These are phyloP conservation scores for Chlorella vulgaris DNA, from an alignment of 139 green algal genomes.

Conservation along the genomic window DNA sequence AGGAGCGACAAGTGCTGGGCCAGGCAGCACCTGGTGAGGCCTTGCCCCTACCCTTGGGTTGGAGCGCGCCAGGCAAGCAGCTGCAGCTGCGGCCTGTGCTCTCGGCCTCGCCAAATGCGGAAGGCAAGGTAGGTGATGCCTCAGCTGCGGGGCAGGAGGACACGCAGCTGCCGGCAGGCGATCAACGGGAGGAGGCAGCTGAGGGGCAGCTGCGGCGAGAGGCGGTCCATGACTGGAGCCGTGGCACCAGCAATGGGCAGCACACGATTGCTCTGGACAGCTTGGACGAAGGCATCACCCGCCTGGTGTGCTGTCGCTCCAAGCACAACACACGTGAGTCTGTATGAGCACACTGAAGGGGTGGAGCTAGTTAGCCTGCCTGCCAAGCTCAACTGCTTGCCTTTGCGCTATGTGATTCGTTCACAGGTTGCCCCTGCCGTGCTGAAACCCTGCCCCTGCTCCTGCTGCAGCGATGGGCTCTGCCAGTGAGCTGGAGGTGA, in stretches of 20 bases:
- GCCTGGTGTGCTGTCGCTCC: constrained; percentile 59
- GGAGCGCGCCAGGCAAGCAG: constrained; percentile 58
- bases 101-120: too few species aligned
- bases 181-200: not conserved
- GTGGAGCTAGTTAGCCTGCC: too few species aligned
- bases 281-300: constrained; percentile 69
- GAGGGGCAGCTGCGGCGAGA: not conserved
- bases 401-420: not conserved
- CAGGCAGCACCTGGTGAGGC: constrained; percentile 55
- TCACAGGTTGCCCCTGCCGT: too few species aligned
- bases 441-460: too few species aligned
- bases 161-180: not conserved
- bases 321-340: constrained; percentile 5
- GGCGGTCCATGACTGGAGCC: constrained; percentile 65
- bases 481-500: constrained; percentile 10
- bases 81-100: constrained; percentile 63
- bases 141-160: not conserved
- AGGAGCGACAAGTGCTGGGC: constrained; percentile 53
- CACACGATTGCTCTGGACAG: constrained; percentile 56
- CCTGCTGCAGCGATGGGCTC: constrained; percentile 5
- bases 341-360: not conserved
- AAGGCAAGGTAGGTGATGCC: too few species aligned
- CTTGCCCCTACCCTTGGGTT: constrained; percentile 73
- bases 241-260: constrained; percentile 36
- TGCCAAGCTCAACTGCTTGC: too few species aligned